phyloP scores from a whole-genome alignment of 495 filamentous ascomycete species.

The Poronia punctata region DNA sequence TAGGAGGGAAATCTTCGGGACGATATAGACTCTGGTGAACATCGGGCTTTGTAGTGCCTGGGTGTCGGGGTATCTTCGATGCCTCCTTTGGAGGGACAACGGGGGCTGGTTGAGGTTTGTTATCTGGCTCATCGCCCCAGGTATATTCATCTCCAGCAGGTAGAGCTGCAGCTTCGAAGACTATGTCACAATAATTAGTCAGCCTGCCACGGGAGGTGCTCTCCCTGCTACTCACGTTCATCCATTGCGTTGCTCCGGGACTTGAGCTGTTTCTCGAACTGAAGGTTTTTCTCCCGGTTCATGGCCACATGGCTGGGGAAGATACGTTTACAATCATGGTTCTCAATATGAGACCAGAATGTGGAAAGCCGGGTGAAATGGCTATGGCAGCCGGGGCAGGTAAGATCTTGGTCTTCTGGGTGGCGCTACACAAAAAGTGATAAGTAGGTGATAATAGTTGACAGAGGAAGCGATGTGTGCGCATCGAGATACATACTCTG shows the following conservation, averaged over 20 bases:
- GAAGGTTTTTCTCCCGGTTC: constrained; percentile 9
- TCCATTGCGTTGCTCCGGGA: neutral
- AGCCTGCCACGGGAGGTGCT: neutral
- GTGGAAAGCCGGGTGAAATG: constrained; percentile 10
- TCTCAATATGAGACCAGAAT: constrained; percentile 26
- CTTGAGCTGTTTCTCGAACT: constrained; percentile 12
- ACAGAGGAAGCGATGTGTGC: neutral
- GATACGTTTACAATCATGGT: constrained; percentile 13
- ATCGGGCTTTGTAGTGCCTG: neutral
- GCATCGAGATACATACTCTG: constrained; percentile 3
- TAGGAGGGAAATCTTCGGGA: neutral
- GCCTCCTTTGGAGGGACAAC: too few species aligned
- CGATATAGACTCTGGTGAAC: neutral
- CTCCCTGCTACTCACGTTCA: constrained; percentile 8
- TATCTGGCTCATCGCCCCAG: too few species aligned
- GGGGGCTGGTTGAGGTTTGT: too few species aligned
- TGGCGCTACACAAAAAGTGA: constrained; percentile 14
- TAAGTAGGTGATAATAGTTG: neutral
- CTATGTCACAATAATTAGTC: too few species aligned
- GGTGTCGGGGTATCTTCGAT: too few species aligned
- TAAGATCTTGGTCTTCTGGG: constrained; percentile 16
- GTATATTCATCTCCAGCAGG: too few species aligned
- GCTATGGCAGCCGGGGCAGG: constrained; percentile 26
- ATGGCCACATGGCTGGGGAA: constrained; percentile 14
- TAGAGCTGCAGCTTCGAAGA: too few species aligned